Conservation (phyloP, 1,284 basidiomycete species). For the Moniliophthora roreri region DNA sequence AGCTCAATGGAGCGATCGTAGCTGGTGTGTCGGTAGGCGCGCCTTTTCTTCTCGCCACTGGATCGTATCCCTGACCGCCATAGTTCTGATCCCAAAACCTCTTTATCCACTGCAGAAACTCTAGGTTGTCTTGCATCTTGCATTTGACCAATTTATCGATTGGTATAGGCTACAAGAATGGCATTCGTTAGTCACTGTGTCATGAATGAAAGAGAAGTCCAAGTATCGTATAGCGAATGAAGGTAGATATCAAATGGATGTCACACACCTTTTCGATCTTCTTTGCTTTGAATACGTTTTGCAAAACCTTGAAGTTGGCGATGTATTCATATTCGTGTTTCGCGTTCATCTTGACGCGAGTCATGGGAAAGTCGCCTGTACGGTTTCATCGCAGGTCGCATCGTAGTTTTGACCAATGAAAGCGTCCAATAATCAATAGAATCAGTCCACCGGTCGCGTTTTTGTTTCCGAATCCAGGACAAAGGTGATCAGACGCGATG, state of each 20-base stretch:
- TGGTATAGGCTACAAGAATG: conserved; percentile 73
- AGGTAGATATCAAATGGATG: no score
- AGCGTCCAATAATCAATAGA: no score
- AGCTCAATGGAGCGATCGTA: conserved; percentile 68
- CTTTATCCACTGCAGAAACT: conserved; percentile 98
- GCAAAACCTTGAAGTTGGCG: conserved; percentile 94
- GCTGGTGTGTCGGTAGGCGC: conserved; percentile 73
- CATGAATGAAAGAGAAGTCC: neutral
- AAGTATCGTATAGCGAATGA: no score
- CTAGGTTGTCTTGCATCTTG: conserved; percentile 99
- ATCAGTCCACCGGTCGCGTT: conserved; percentile 13
- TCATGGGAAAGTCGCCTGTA: conserved; percentile 82
- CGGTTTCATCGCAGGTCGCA: conserved; percentile 11
- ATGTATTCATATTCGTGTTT: conserved; percentile 96
- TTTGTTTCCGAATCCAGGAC: neutral
- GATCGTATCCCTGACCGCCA: conserved; percentile 87
- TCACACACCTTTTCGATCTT: conserved; percentile 87
- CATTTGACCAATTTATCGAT: conserved; percentile 94
- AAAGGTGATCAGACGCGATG: neutral
- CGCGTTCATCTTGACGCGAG: conserved; percentile 88
- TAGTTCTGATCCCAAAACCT: conserved; percentile 95
- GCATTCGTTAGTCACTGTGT: neutral
- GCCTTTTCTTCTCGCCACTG: conserved; percentile 79
- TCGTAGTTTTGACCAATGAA: no score
- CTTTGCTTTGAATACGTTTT: conserved; percentile 84